Evolutionary conservation across 371 early-diverging fungal genomes (phyloP), one percentile per base, ranked within the genome.

Genomic region (Capillidium rhysosporum): DNA sequence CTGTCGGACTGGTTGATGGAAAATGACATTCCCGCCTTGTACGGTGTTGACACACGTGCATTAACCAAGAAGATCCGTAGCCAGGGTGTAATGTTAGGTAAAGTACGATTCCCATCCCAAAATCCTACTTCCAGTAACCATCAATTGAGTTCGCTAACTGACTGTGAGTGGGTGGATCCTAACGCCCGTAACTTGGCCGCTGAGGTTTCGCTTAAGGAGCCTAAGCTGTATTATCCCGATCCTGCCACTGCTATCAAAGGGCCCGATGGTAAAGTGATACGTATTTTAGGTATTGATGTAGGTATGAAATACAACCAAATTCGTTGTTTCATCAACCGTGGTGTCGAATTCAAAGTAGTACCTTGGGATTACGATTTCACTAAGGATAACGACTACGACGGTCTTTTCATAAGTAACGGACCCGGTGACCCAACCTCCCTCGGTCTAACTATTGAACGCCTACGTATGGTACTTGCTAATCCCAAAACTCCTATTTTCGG

Each of bases 221-320:
- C 85, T 53, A 76, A 71, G 57, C 57, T 83, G 24, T 95, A 92
- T 67, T 57, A 57, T 5, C 76, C 77, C n/a, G 79, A 75, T 24
- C 75, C 76, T 10, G 61, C 67, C 43, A 76, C 65, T 20, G 74
- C 78, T 29, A 57, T 83, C 52, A 69, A 72, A 58, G 75, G 76
- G 5, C 67, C 79, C 26, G 72, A 77, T 56, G 92, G 92, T 2
- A 83, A 80, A 58, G 71, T 81, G 4, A 65, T 91, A 52, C 81
- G 86, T 49, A 73, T 96, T 38, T 60, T 96, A 44, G 89, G 88
- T 29, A 81, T 96, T 4, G 97, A 96, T 67, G 88, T 96, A 16
- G 97, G 97, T 60, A 91, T 96, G 89, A 96, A 96, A 66, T 86
- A 76, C 73, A 94, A 93, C 72, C 95, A 96, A 69, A 85, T 94